Base-by-base conservation (phyloP, 345 rosid species). In the Lepidium aucheri region DNA sequence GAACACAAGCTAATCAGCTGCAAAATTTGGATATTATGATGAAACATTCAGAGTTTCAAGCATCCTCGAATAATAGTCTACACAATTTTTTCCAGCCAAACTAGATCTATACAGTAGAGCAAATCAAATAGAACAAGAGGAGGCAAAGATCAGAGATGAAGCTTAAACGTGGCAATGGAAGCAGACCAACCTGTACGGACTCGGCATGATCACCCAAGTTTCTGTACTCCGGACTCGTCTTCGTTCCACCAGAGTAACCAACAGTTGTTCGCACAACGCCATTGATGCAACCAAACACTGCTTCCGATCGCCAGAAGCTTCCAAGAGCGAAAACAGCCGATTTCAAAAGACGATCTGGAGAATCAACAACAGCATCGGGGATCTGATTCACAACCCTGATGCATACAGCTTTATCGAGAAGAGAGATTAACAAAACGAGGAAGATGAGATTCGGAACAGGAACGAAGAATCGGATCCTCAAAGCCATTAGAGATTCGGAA, bases 231-330 rank as follows among this genome's bases (percentile, higher is more conserved):
- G 97, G 99, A 70, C 79, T 86, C 67, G 71, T 0, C 66, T 90
- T 90, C 43, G 81, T 78, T 70, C 96, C 99, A 12, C 99, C 85
- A 36, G 89, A 79, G 67, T 90, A 93, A 12, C 95, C 96, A 8
- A 64, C 75, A 0, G 89, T 81, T 24, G 97, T 90, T 39, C 90
- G 85, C 0, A 88, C 79, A 26, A 90, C 92, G 54, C 99, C 99
- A 16, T 82, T 50, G 46, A 86, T 70, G 81, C 99, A 93, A 0
- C 99, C 97, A 68, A 93, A 93, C 5, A 80, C 88, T 2, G 99
- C 87, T 55, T 93, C 99, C 20, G 97, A 90, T 78, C 99, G 77
- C 99, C 87, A 93, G 88, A 93, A 93, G 83, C 99, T 80, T 1
- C 99, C 97, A 3, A 90, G 88, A 14, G 99, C 80, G 36, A 90